Conservation (phyloP, 768 basidiomycete genomes). For the Tricholoma saponaceum region DNA sequence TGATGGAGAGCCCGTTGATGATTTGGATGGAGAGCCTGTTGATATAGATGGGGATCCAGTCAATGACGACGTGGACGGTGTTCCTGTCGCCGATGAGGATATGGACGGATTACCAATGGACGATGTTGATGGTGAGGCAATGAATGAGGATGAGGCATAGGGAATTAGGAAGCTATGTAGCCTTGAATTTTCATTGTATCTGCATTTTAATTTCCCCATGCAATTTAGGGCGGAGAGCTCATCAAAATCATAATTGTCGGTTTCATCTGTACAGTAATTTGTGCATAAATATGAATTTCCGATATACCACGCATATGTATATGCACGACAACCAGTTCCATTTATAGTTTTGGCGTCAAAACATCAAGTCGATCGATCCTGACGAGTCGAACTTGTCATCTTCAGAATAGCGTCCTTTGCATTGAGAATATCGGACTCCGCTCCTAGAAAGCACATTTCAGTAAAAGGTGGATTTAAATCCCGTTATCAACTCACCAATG, state of each 20-base stretch:
- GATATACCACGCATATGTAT: neutral
- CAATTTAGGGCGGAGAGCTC: neutral
- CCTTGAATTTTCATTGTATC: neutral
- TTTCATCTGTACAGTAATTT: neutral
- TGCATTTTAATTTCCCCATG: neutral
- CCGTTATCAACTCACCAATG: constrained; percentile 53
- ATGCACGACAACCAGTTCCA: neutral
- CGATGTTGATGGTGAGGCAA: constrained; percentile 4
- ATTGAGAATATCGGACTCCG: constrained; percentile 60
- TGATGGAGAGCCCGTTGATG: constrained; percentile 40
- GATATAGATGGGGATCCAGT: constrained; percentile 43
- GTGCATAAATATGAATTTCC: neutral
- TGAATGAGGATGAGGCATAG: neutral
- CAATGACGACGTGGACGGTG: constrained; percentile 38
- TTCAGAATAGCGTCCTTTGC: constrained; percentile 77
- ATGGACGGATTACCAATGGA: constrained; percentile 22
- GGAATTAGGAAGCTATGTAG: neutral
- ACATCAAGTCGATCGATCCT: constrained; percentile 34
- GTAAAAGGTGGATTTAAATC: constrained; percentile 1
- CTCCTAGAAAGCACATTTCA: constrained; percentile 38
- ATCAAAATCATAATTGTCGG: neutral
- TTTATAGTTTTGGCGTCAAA: neutral
- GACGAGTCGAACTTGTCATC: constrained; percentile 43
- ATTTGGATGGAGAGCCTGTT: constrained; percentile 22
- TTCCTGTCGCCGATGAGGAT: constrained; percentile 18